Base-by-base conservation (phyloP, 1,139 yeast species). In the Taiozyma onychis region DNA sequence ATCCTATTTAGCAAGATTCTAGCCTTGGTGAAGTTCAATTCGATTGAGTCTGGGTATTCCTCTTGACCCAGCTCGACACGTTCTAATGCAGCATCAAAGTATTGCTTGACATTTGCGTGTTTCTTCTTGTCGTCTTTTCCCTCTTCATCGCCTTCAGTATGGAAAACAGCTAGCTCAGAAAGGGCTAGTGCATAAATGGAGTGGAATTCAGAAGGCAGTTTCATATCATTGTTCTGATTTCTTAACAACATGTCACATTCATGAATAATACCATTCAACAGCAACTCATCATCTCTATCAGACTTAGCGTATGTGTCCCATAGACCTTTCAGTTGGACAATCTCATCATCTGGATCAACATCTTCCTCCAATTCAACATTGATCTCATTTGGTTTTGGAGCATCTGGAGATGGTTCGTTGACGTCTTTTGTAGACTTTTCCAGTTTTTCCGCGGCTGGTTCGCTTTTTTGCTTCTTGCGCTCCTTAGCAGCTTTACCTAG, bases 211-310 rank as follows among this genome's bases (percentile, higher is more conserved):
- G 81, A 82, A 16, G 84, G 80, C 22, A 87, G 65, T 45, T 60
- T 54, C 3, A 61, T 51, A 13, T 66, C 66, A 4, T 70, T 69
- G 22, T 65, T 64, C 27, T 67, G 68, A 50, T 70, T 64, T 59
- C 96, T 75, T 57, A 89, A 73, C 42, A 89, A 66, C 45, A 96
- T 71, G 62, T 91, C 97, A 68, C 97, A 87, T 66, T 93, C 98
- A 62, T 93, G 97, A 22, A 93, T 80, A 6, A 93, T 77, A 30
- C 97, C 98, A 61, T 90, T 87, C 48, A 90, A 70, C 41, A 89
- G 78, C 55, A 77, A 70, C 64, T 78, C 89, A 56, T 77, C 79
- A 30, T 80, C 83, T 57, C 78, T 77, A 18, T 78, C 81, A 3
- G 85, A 75, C 6, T 64, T 56, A 44, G 73, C 61, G 65, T 78